These are phyloP conservation scores for Raphanus hybrid DNA, from an alignment of 441 rosid genomes.

Conservation along the genomic window DNA sequence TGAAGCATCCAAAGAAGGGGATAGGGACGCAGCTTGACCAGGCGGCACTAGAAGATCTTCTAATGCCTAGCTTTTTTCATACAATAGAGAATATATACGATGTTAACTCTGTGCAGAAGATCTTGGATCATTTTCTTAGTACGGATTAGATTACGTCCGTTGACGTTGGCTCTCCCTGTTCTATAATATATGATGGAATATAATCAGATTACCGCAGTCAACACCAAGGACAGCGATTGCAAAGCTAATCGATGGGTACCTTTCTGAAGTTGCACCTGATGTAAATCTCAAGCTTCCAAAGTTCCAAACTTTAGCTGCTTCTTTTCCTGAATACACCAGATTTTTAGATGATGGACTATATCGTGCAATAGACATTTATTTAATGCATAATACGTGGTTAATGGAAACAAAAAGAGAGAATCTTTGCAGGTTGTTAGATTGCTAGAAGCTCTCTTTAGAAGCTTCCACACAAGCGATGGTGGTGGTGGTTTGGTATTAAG, in stretches of 20 bases:
- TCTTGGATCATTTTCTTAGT: slow-evolving; percentile 6
- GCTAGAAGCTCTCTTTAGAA: too few relatives aligned
- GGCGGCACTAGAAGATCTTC: slow-evolving; percentile 88
- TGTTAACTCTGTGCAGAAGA: slow-evolving; percentile 48
- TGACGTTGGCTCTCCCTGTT: slow-evolving; percentile 74
- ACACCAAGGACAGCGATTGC: slow-evolving; percentile 86
- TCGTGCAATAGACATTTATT: too few relatives aligned
- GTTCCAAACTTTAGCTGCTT: too few relatives aligned
- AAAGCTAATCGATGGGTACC: slow-evolving; percentile 91
- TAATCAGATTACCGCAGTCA: slow-evolving; percentile 78
- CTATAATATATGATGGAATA: slow-evolving; percentile 72
- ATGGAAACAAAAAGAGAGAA: too few relatives aligned
- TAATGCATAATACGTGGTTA: too few relatives aligned
- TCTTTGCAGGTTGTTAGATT: too few relatives aligned
- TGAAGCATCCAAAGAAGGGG: slow-evolving; percentile 75
- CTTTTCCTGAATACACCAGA: too few relatives aligned
- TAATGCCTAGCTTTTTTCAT: slow-evolving; percentile 87
- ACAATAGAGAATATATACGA: slow-evolving; percentile 96
- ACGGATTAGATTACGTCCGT: slow-evolving; percentile 74
- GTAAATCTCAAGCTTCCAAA: background rate
- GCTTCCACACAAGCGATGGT: too few relatives aligned
- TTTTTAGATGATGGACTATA: too few relatives aligned
- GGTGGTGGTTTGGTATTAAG: too few relatives aligned
- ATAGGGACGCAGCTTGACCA: slow-evolving; percentile 94
- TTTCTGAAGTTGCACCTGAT: slow-evolving; percentile 97